Percentiles rank a stretch among this genome's conserved stretches.
phyloP scores from a whole-genome alignment of 345 rosid genomes.

The Syzygium oleosum region DNA sequence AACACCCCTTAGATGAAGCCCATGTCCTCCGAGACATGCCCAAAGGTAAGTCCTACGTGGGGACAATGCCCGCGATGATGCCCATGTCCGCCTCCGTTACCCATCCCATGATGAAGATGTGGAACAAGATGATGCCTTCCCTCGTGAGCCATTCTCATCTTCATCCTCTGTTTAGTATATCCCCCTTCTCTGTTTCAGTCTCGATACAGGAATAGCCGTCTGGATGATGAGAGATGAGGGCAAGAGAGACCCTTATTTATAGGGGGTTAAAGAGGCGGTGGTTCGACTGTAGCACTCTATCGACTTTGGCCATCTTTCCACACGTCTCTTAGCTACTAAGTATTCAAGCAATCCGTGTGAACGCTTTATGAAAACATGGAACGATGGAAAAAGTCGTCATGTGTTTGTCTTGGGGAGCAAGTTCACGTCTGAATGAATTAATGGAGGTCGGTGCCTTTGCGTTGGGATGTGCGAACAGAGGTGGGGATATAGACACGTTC shows the following conservation, averaged over 20 bases:
- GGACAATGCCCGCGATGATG: background rate
- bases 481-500: background rate
- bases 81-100: background rate
- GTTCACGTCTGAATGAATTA: background rate
- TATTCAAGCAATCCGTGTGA: background rate
- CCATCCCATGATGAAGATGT: background rate
- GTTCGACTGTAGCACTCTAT: background rate
- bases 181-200: background rate
- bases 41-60: background rate
- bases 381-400: background rate
- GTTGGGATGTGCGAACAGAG: background rate
- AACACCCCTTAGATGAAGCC: background rate
- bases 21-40: background rate
- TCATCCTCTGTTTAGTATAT: background rate
- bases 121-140: background rate
- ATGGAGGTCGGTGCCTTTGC: background rate
- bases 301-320: background rate
- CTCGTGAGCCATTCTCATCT: background rate
- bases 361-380: background rate
- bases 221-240: background rate
- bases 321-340: background rate
- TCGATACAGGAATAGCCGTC: background rate
- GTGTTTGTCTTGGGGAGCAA: background rate
- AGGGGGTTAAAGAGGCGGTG: background rate
- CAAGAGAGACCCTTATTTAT: background rate